Percentiles rank a stretch among this genome's conserved stretches.
Conservation (phyloP, 345 rosid genomes). For the Melaleuca alternifolia region DNA sequence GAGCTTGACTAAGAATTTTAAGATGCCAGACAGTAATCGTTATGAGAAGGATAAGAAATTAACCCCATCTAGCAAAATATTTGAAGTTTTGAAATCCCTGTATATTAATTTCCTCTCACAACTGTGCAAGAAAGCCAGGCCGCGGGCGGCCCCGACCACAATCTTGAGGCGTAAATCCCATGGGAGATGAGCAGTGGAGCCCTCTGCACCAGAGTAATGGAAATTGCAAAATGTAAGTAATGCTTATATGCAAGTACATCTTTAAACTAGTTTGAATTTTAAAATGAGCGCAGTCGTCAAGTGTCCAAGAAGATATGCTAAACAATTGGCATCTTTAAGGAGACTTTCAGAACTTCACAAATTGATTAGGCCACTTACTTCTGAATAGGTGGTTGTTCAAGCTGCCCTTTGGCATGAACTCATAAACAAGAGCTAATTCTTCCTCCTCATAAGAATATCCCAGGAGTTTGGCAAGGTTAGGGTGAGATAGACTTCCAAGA, state of each 20-base stretch:
- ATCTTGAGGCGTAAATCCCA: not conserved
- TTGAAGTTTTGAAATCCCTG: not conserved
- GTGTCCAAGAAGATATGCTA: not conserved
- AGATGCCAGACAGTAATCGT: not conserved
- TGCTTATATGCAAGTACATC: not conserved
- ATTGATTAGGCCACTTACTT: not conserved
- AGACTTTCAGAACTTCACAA: not conserved
- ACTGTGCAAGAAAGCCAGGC: not conserved
- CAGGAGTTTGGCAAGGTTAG: not conserved
- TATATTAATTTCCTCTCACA: not conserved
- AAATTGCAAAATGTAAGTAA: not conserved
- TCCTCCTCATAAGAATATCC: constrained; percentile 2
- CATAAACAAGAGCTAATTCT: not conserved
- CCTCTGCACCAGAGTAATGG: not conserved
- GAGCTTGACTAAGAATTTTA: not conserved
- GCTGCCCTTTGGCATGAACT: constrained; percentile 2
- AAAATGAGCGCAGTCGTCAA: not conserved
- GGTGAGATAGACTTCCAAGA: not conserved
- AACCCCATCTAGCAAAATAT: constrained; percentile 2
- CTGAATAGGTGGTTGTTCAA: constrained; percentile 1
- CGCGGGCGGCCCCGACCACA: not conserved
- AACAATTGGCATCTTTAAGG: not conserved
- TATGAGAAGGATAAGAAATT: not conserved
- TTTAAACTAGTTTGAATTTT: not conserved
- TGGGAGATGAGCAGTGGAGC: not conserved